Conservation (phyloP, 2,329 filamentous ascomycete genomes). For the Rutstroemia sp. region DNA sequence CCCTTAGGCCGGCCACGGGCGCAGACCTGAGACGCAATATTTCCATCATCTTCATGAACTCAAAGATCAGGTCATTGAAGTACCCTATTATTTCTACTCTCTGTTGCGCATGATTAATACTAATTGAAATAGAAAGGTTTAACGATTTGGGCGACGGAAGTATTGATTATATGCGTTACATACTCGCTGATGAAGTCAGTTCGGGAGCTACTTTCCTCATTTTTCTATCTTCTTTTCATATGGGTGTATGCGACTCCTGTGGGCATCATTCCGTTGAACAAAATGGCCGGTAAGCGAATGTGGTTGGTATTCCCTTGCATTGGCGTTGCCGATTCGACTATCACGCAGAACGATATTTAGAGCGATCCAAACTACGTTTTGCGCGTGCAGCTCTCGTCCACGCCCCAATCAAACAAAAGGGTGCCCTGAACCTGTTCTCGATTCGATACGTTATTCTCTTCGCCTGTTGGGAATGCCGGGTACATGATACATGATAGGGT, state of each 20-base stretch:
- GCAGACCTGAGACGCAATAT: not conserved
- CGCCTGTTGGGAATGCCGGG: too few species aligned
- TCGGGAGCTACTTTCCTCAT: not conserved
- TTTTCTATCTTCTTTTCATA: not conserved
- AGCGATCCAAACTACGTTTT: not conserved
- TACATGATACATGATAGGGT: too few species aligned
- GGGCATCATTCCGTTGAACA: not conserved
- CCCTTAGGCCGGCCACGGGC: not conserved
- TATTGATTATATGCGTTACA: too few species aligned
- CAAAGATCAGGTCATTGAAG: not conserved
- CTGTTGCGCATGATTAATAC: too few species aligned
- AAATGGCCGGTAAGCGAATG: not conserved
- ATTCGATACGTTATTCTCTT: too few species aligned
- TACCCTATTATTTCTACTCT: not conserved
- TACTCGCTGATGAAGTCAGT: too few species aligned
- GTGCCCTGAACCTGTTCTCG: not conserved
- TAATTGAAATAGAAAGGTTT: too few species aligned
- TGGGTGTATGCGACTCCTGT: not conserved
- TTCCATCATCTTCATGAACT: not conserved
- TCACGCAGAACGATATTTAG: not conserved
- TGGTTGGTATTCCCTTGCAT: slow-evolving; percentile 1
- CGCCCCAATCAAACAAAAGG: not conserved
- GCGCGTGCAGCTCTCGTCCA: not conserved
- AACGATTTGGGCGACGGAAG: too few species aligned
- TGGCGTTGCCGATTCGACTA: not conserved